Conservation (phyloP, 1,284 basidiomycete species). For the Trichosporon asahii region DNA sequence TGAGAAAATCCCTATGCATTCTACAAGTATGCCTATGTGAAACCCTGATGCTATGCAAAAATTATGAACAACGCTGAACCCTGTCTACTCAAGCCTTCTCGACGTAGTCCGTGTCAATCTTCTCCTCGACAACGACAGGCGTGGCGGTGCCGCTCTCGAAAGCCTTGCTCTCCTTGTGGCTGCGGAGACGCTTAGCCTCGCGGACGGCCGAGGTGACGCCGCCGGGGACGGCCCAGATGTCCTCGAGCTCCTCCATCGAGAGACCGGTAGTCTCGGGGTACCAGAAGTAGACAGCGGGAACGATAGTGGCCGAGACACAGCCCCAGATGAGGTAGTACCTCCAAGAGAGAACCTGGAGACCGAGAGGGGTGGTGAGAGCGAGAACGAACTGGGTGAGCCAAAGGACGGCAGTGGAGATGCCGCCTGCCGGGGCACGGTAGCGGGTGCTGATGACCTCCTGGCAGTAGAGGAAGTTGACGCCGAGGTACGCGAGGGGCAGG, state of each 20-base stretch:
- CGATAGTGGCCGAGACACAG: constrained; percentile 17
- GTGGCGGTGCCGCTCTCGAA: not conserved
- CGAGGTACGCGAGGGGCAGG: constrained; percentile 36
- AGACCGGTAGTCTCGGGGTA: constrained; percentile 39
- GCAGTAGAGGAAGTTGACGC: constrained; percentile 36
- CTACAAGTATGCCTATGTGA: not conserved
- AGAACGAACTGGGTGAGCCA: constrained; percentile 33
- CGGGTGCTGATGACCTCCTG: constrained; percentile 37
- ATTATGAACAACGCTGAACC: not conserved
- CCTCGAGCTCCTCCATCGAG: constrained; percentile 36
- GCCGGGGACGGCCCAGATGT: constrained; percentile 17
- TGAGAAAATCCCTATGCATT: not conserved
- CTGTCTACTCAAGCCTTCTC: not conserved
- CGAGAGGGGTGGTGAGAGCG: constrained; percentile 31
- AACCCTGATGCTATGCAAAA: not conserved
- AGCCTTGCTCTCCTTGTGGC: constrained; percentile 1
- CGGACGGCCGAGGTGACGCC: constrained; percentile 10
- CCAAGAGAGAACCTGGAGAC: constrained; percentile 29
- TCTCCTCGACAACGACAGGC: not conserved
- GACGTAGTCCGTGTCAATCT: not conserved
- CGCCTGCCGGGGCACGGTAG: constrained; percentile 35
- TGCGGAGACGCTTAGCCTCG: constrained; percentile 18
- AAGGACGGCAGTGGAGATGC: constrained; percentile 33
- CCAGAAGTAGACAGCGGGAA: constrained; percentile 35
- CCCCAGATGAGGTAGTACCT: constrained; percentile 33